Conservation (phyloP, 768 basidiomycete genomes). For the Lactarius hengduanensis region DNA sequence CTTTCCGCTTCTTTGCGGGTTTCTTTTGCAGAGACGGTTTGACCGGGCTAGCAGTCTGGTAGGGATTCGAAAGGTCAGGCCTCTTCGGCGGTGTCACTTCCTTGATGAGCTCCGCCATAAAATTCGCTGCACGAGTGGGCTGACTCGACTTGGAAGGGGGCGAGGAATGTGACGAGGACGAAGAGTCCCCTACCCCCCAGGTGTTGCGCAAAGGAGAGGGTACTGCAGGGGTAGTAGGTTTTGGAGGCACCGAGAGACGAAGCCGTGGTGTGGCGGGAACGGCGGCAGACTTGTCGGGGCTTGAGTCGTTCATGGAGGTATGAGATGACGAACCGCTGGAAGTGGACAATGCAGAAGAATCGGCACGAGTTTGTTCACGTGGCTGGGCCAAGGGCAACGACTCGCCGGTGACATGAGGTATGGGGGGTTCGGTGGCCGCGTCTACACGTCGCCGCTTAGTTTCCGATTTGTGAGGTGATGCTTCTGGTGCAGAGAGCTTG, state of each 20-base stretch:
- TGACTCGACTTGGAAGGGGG: constrained; percentile 36
- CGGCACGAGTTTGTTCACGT: constrained; percentile 17
- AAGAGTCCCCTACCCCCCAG: constrained; percentile 51
- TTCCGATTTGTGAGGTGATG: constrained; percentile 42
- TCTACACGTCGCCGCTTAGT: constrained; percentile 62
- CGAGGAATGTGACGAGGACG: constrained; percentile 32
- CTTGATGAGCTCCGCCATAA: constrained; percentile 69
- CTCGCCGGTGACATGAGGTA: constrained; percentile 36
- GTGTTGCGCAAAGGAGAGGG: constrained; percentile 77
- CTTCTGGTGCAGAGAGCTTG: constrained; percentile 41
- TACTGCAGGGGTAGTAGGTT: constrained; percentile 59
- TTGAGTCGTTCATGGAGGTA: constrained; percentile 25
- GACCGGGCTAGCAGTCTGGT: constrained; percentile 72
- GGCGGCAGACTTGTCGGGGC: constrained; percentile 19
- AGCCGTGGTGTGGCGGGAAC: constrained; percentile 30
- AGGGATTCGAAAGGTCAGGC: constrained; percentile 73
- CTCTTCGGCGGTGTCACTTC: constrained; percentile 62
- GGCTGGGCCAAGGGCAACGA: constrained; percentile 22
- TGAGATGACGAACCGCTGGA: constrained; percentile 21
- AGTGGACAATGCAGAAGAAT: constrained; percentile 17
- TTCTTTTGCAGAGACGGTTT: constrained; percentile 37
- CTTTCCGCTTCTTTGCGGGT: constrained; percentile 32
- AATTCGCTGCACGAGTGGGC: constrained; percentile 64
- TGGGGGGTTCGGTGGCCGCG: constrained; percentile 42
- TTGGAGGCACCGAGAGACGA: constrained; percentile 35